These are phyloP conservation scores for Pistacia atlantica DNA, from an alignment of 345 rosid genomes.

Conservation along the genomic window DNA sequence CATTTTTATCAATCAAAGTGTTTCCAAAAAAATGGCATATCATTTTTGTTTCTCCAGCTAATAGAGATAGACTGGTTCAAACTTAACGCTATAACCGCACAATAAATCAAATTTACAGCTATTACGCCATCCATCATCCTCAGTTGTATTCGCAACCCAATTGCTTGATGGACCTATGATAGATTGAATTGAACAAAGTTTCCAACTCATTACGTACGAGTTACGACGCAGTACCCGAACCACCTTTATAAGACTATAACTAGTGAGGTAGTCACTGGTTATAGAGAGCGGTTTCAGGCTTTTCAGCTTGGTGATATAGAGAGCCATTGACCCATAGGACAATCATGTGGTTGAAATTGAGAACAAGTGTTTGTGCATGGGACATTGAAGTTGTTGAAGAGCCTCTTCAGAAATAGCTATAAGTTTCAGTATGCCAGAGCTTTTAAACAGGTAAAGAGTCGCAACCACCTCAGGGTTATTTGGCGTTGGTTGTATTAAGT, in stretches of 20 bases:
- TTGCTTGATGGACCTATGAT: too few species aligned
- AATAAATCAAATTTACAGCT: not conserved
- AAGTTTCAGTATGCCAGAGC: too few species aligned
- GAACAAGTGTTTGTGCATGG: not conserved
- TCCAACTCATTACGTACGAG: not conserved
- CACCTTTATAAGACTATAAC: not conserved
- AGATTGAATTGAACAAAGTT: not conserved
- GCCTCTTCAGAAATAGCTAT: too few species aligned
- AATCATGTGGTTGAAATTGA: not conserved
- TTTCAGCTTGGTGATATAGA: not conserved
- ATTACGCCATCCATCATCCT: not conserved
- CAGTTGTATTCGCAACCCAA: not conserved
- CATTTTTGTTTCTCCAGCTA: not conserved
- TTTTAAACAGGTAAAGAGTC: too few species aligned
- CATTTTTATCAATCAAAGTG: too few species aligned
- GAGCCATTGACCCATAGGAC: not conserved
- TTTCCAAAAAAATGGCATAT: not conserved
- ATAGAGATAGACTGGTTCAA: not conserved
- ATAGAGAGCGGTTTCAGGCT: not conserved
- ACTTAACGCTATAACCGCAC: not conserved
- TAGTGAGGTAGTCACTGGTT: not conserved
- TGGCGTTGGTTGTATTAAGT: too few species aligned
- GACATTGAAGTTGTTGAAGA: too few species aligned
- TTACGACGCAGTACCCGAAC: not conserved
- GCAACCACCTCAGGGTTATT: too few species aligned